Conservation (phyloP, 2,329 filamentous ascomycete genomes). For the Talaromyces sp. region DNA sequence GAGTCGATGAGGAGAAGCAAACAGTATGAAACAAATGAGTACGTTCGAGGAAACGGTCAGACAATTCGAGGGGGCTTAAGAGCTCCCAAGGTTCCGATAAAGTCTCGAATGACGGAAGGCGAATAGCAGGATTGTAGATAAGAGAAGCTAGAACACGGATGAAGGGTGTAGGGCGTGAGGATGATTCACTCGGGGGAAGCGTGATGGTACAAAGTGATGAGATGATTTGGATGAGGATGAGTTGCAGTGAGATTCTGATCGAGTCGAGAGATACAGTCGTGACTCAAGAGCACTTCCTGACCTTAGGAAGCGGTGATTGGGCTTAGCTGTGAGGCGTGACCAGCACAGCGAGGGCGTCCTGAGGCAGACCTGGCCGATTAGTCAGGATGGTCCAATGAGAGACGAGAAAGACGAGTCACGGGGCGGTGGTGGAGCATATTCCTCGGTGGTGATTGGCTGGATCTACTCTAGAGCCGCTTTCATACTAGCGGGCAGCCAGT, state of each 20-base stretch:
- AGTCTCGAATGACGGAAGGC: slow-evolving; percentile 14
- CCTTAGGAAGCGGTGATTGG: not conserved
- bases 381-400: slow-evolving; percentile 5
- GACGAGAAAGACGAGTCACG: not conserved
- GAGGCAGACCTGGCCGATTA: slow-evolving; percentile 3
- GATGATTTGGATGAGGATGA: not conserved
- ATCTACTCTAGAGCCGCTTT: not conserved
- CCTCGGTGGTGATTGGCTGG: not conserved
- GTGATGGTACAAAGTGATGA: slow-evolving; percentile 1
- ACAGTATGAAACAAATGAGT: not conserved
- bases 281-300: not conserved
- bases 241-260: not conserved
- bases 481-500: slow-evolving; percentile 2
- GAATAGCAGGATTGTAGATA: slow-evolving; percentile 14
- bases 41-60: not conserved
- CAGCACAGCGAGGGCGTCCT: slow-evolving; percentile 5
- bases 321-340: slow-evolving; percentile 9
- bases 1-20: not conserved
- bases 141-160: slow-evolving; percentile 13
- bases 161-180: slow-evolving; percentile 3
- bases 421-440: not conserved
- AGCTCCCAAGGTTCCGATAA: slow-evolving; percentile 17
- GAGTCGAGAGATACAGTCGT: not conserved
- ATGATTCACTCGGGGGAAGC: not conserved
- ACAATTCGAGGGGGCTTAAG: not conserved